Evolutionary conservation across 2,329 filamentous ascomycete species (phyloP), one percentile per base, ranked within the genome.

Genomic region (Alternaria dauci): DNA sequence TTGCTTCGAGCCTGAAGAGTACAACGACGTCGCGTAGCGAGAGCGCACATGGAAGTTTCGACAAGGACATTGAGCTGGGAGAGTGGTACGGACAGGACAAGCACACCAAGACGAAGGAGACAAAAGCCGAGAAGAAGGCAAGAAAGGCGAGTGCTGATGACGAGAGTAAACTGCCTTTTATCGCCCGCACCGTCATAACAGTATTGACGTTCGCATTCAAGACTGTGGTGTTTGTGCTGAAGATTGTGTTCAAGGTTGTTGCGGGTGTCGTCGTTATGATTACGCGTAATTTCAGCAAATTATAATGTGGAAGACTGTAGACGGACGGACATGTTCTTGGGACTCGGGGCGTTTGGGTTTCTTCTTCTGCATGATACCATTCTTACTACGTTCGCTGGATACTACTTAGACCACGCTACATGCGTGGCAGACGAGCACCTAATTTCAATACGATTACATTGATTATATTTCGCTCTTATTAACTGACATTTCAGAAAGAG

Each of bases 151-250:
- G 73, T 52, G 55, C 71, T 52, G 73, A 76, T 16, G 71, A 78
- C 4, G 65, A 76, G 52, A 71, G 76, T 7, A 77, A 76, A 55
- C 58, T 82, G 39, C 79, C 79, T 12, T 71, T 76, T 28, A 62
- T 81, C 12, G 76, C 79, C 20, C 71, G 78, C 32, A 78, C 75
- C 3, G 70, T 81, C 5, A 73, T 83, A 5, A 70, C 69, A 1
- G 61, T 82, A 25, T 58, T 82, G 34, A 78, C 76, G 0, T 76
- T 82, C 63, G 75, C 72, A 5, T 78, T 83, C 55, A 82, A 81
- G 67, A 72, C 76, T 1, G 73, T 80, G 2, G 77, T 82, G 3
- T 81, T 77, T 62, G 73, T 82, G 43, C 55, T 83, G 7, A 75
- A 75, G 51, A 70, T 81, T 16, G 75, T 71, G 2, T 74, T 83